Evolutionary conservation across 441 rosid species (phyloP), one percentile per base, ranked within the genome.

Genomic region (Pelargonium cotyledonis): DNA sequence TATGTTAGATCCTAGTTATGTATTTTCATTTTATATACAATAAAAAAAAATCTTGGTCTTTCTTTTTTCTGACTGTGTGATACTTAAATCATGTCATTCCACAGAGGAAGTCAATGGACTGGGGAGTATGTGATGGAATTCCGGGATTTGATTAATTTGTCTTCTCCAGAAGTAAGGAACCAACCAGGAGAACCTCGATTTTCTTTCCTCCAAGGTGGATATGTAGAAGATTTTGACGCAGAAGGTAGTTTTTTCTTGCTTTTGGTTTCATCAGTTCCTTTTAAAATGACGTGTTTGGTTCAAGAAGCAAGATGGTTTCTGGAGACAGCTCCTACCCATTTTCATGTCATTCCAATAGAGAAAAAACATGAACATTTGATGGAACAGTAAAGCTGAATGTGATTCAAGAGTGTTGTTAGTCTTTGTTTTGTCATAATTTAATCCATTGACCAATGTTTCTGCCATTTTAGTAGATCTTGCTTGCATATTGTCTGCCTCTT

Each of bases 51-150:
- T 70, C 65, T 61, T 11, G 63, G 9, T 35, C 26, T 38, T 67
- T 38, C 38, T 38, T 6, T 61, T 44, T 12, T 72, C 31, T 19
- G 60, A 53, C 8, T 53, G 60, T 66, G 43, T 35, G 15, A n/a
- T 41, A 18, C 7, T 68, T 75, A 21, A 58, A 26, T 15, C 23
- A 26, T 69, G 70, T 62, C 18, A 61, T 77, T 75, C 72, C 74
- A 88, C 74, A 91, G 97, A 71, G 90, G 93, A 80, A 86, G 86
- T 73, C 81, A 87, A 75, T 93, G 97, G 97, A 93, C 98, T 9
- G 98, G 97, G 73, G 84, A 75, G 51, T 91, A 94, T 69, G 73
- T 87, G 58, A 83, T 84, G 90, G 95, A 86, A 68, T 91, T 91
- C 74, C 82, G 75, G 76, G 90, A 94, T 79, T 80, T 89, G 77